A percentile compares a stretch with the other conserved stretches of the same genome.
Conservation (phyloP, 768 basidiomycete genomes). For the Sistotremastrum niveocremeum region DNA sequence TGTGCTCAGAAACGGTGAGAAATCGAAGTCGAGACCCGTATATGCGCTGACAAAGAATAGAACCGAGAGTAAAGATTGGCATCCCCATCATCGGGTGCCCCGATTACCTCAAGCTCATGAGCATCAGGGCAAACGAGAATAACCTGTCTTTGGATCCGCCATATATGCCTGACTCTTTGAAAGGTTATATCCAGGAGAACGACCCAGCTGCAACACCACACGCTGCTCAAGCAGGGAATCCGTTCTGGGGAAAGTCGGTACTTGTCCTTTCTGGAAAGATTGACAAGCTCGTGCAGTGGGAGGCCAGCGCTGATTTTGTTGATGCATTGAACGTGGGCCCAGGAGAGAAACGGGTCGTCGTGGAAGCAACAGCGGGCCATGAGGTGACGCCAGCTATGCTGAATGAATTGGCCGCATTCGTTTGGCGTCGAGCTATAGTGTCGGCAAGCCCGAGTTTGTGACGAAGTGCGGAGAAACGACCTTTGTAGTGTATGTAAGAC, state of each 20-base stretch:
- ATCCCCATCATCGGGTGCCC: conserved; percentile 58
- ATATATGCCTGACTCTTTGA: conserved; percentile 41
- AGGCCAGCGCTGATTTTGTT: conserved; percentile 41
- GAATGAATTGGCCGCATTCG: conserved; percentile 20
- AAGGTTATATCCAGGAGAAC: conserved; percentile 28
- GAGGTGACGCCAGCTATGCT: conserved; percentile 50
- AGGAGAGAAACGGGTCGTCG: conserved; percentile 42
- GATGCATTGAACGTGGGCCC: conserved; percentile 38
- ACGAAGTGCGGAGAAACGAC: neutral
- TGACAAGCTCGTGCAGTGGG: conserved; percentile 58
- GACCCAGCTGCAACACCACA: conserved; percentile 36
- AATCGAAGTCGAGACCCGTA: conserved; percentile 10
- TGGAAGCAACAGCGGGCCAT: conserved; percentile 49
- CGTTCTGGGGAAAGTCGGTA: conserved; percentile 60
- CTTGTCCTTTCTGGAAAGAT: conserved; percentile 54
- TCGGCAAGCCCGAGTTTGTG: neutral
- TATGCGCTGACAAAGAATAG: conserved; percentile 10
- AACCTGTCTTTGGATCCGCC: conserved; percentile 35
- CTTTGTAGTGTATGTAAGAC: neutral
- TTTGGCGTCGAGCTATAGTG: no score
- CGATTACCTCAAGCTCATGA: conserved; percentile 45
- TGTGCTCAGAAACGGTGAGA: conserved; percentile 33
- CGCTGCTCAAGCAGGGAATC: conserved; percentile 28
- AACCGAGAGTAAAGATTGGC: conserved; percentile 28
- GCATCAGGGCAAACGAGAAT: conserved; percentile 34